These are phyloP conservation scores for Aspergillus ellipticus DNA, from an alignment of 495 filamentous ascomycete genomes.

Conservation along the genomic window DNA sequence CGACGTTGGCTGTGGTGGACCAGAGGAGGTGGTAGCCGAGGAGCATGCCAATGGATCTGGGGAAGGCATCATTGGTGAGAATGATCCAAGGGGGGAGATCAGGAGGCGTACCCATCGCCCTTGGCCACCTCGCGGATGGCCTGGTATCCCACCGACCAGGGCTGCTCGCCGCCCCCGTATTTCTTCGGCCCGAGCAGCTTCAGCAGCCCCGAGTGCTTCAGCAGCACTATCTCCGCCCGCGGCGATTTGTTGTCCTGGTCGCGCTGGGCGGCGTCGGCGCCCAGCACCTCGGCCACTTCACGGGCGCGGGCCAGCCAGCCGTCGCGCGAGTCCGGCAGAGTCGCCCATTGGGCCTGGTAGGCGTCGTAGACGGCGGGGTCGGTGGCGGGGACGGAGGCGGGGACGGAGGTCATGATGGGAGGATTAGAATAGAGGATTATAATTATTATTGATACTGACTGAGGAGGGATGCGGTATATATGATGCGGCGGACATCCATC, in stretches of 20 bases:
- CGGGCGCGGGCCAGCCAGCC: constrained; percentile 50
- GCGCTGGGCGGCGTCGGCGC: constrained; percentile 47
- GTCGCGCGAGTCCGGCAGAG: constrained; percentile 37
- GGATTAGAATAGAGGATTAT: not conserved
- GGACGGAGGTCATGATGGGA: constrained; percentile 13
- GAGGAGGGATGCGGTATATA: not conserved
- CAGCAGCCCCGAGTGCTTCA: constrained; percentile 54
- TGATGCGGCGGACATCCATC: not conserved
- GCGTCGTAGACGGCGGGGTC: constrained; percentile 50
- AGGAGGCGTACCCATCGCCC: constrained; percentile 43
- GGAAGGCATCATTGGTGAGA: not conserved
- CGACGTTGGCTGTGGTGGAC: constrained; percentile 53
- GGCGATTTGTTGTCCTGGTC: constrained; percentile 57
- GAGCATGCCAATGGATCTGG: constrained; percentile 52
- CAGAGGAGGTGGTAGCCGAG: constrained; percentile 61
- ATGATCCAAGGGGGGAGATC: not conserved
- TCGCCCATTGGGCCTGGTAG: constrained; percentile 45
- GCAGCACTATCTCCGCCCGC: constrained; percentile 50
- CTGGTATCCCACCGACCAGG: constrained; percentile 54
- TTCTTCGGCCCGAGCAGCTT: constrained; percentile 52
- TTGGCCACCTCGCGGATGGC: constrained; percentile 57
- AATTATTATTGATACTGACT: not conserved
- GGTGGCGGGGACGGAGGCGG: constrained; percentile 33
- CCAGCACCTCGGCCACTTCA: constrained; percentile 51
- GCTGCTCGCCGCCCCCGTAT: constrained; percentile 55